Base-by-base conservation (phyloP, 2,329 filamentous ascomycete genomes). In the Corynespora cassiicola region DNA sequence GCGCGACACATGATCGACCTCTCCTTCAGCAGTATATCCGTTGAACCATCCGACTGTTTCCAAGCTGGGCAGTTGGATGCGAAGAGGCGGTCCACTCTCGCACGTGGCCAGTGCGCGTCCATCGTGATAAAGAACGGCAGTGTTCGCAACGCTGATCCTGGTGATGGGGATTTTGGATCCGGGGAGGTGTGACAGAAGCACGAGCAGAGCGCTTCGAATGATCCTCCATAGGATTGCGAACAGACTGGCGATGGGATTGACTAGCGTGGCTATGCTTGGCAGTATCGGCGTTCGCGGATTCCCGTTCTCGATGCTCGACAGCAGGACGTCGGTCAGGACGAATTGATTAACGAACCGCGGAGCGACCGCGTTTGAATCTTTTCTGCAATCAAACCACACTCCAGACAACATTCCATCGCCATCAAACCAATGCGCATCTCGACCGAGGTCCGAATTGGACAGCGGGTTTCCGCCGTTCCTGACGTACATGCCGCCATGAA, bases 391-490 rank as follows among this genome's bases (percentile, higher is more conserved):
- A 58, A 86, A 88, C 12, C 74, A 73, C 0, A 88, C 84, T 2
- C 85, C 85, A 19, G 80, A 80, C 8, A 88, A 77, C 85, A 88
- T 88, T 4, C 85, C 86, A 58, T 88, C 85, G 20, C 86, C 85
- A 51, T 88, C 86, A 45, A 88, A 88, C 84, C 84, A 88, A 58
- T 88, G 85, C 7, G 81, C 77, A 56, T 86, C 82, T 47, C 82
- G 75, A 24, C 76, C 77, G 3, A 81, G 61, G 36, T 85, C 79
- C 15, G 79, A 71, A 41, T 87, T 83, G 18, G 76, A 76, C 6
- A 85, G 71, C 5, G 85, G 84, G 53, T 88, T 88, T 18, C 80
- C 82, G 25, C 86, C 85, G 58, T 88, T 89, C 11, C 85, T 80
- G 18, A 88, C 80, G 54, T 88, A 88, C 63, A 88, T 79, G 9